phyloP scores from a whole-genome alignment of 805 yeast species.

The Kodamaea hsintzibuensis region DNA sequence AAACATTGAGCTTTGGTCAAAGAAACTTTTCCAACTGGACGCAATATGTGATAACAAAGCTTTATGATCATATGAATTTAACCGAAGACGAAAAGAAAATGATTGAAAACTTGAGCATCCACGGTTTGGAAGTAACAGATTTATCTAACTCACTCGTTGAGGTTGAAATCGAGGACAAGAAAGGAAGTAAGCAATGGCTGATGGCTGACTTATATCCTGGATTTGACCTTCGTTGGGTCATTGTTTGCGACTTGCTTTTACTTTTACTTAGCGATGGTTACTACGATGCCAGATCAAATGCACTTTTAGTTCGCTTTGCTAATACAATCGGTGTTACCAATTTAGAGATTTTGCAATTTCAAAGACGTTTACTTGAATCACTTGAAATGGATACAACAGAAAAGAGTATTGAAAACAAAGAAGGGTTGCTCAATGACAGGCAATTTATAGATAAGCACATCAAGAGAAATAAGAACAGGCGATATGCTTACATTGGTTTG shows the following conservation, averaged over 20 bases:
- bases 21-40: constrained; percentile 86
- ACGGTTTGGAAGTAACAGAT: constrained; percentile 77
- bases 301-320: constrained; percentile 73
- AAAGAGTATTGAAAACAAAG: constrained; percentile 57
- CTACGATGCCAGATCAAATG: constrained; percentile 87
- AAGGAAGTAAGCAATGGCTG: constrained; percentile 7
- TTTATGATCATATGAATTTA: constrained; percentile 82
- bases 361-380: constrained; percentile 85
- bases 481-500: constrained; percentile 84
- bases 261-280: constrained; percentile 77
- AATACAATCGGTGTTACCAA: constrained; percentile 52
- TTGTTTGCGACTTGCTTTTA: constrained; percentile 86
- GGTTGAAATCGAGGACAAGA: constrained; percentile 6
- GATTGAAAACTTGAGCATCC: constrained; percentile 84
- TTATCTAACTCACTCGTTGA: constrained; percentile 60
- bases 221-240: constrained; percentile 85
- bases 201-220: constrained; percentile 16
- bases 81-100: constrained; percentile 73
- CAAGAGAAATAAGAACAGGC: constrained; percentile 62
- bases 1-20: constrained; percentile 64
- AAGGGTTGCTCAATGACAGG: constrained; percentile 77
- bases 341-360: constrained; percentile 85
- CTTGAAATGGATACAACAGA: constrained; percentile 71
- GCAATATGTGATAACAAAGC: constrained; percentile 61
- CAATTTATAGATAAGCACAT: constrained; percentile 70